These are phyloP conservation scores for Blastobotrys attinorum DNA, from an alignment of 805 yeast genomes.

Conservation along the genomic window DNA sequence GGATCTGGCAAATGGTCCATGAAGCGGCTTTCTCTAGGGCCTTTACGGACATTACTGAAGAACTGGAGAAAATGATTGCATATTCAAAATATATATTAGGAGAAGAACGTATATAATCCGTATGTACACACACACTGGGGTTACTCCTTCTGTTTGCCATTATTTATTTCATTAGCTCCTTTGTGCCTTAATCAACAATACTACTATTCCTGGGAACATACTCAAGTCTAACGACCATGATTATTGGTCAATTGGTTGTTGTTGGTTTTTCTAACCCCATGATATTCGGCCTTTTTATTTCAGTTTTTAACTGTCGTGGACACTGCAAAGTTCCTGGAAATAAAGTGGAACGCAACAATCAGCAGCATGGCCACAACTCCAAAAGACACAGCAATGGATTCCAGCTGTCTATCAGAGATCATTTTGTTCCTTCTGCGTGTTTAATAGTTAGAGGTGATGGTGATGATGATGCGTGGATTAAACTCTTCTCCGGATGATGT, in stretches of 20 bases:
- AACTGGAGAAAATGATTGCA: slow-evolving; percentile 32
- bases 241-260: slow-evolving; percentile 1
- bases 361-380: slow-evolving; percentile 68
- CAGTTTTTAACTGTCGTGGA: not conserved
- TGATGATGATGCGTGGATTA: no score
- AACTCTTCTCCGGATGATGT: no score
- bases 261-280: not conserved
- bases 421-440: no score
- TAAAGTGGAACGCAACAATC: slow-evolving; percentile 64
- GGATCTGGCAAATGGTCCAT: slow-evolving; percentile 42
- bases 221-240: no score
- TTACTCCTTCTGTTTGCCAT: no score
- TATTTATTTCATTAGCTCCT: not conserved
- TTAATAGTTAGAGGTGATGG: slow-evolving; percentile 4
- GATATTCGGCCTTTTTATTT: not conserved
- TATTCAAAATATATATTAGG: slow-evolving; percentile 39
- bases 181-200: no score
- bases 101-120: slow-evolving; percentile 27
- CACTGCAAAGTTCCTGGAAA: slow-evolving; percentile 32
- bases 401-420: slow-evolving; percentile 80
- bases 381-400: slow-evolving; percentile 60
- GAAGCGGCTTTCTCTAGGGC: slow-evolving; percentile 44
- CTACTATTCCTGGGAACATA: no score
- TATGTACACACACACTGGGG: no score
- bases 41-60: slow-evolving; percentile 39